phyloP scores from a whole-genome alignment of 371 early-diverging fungal species.

The Chytridiales sp. region DNA sequence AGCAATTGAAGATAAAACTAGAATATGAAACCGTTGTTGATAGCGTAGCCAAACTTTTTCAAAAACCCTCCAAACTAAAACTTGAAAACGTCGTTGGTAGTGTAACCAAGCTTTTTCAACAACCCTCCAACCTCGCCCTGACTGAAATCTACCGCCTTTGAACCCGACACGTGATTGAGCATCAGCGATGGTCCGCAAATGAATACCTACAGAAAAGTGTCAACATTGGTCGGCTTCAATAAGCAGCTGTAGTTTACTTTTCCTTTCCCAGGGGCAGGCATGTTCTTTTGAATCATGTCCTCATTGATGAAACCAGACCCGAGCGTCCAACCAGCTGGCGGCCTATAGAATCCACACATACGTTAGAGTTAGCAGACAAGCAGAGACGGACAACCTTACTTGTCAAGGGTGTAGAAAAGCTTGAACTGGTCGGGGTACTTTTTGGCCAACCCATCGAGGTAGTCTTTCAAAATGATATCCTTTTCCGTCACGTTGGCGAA shows the following conservation, averaged over 20 bases:
- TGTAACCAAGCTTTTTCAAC: constrained; percentile 47
- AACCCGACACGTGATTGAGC: constrained; percentile 48
- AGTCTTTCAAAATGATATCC: constrained; percentile 84
- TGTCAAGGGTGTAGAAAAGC: constrained; percentile 85
- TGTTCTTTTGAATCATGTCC: constrained; percentile 72
- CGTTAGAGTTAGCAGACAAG: neutral
- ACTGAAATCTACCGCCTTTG: constrained; percentile 42
- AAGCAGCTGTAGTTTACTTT: too few species aligned
- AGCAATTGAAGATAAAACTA: neutral
- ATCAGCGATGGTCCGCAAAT: constrained; percentile 96
- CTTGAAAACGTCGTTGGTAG: neutral
- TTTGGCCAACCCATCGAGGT: constrained; percentile 75
- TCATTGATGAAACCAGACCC: constrained; percentile 80
- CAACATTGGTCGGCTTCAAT: too few species aligned
- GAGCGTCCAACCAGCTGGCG: constrained; percentile 7
- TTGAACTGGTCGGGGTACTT: constrained; percentile 75
- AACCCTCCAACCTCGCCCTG: constrained; percentile 53
- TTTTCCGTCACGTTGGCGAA: constrained; percentile 92
- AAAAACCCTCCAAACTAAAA: neutral
- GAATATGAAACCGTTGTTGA: too few species aligned
- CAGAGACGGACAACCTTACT: constrained; percentile 16
- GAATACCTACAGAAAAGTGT: too few species aligned
- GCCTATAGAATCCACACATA: too few species aligned
- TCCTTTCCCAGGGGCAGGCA: constrained; percentile 77
- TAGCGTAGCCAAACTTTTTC: too few species aligned